phyloP scores from a whole-genome alignment of 23 red algal genomes.

The Chondrus crispus region DNA sequence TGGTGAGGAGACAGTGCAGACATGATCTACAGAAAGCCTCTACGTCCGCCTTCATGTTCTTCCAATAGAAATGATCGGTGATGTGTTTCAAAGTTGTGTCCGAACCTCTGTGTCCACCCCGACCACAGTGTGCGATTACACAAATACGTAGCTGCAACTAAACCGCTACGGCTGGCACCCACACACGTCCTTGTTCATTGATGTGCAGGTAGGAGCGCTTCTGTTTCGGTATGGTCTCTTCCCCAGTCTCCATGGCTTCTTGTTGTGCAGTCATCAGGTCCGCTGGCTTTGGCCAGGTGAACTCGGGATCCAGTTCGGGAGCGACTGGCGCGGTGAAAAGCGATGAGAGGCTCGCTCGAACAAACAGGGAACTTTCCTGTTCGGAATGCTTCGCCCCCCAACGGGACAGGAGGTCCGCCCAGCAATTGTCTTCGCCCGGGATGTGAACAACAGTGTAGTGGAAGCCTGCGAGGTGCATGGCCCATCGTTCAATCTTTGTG shows the following conservation, averaged over 20 bases:
- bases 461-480: neutral
- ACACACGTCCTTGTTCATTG: too few species aligned
- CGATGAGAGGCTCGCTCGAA: neutral
- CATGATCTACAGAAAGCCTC: neutral
- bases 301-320: neutral
- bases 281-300: neutral
- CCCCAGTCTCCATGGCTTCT: neutral
- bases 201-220: too few species aligned
- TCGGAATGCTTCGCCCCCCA: neutral
- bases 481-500: neutral
- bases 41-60: neutral
- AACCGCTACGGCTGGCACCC: too few species aligned
- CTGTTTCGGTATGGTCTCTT: too few species aligned
- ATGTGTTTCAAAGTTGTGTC: neutral
- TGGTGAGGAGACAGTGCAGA: constrained; percentile 6
- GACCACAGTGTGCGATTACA: neutral
- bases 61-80: neutral
- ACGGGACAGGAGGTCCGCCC: neutral
- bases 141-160: constrained; percentile 17
- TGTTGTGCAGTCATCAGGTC: neutral
- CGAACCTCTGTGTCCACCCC: neutral
- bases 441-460: neutral
- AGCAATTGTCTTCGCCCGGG: neutral
- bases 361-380: neutral
- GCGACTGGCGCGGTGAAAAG: neutral